Percentiles rank a stretch among this genome's conserved stretches.
Evolutionary conservation across 305 asterid genomes (phyloP).

Genomic region (Fraxinus greggii): DNA sequence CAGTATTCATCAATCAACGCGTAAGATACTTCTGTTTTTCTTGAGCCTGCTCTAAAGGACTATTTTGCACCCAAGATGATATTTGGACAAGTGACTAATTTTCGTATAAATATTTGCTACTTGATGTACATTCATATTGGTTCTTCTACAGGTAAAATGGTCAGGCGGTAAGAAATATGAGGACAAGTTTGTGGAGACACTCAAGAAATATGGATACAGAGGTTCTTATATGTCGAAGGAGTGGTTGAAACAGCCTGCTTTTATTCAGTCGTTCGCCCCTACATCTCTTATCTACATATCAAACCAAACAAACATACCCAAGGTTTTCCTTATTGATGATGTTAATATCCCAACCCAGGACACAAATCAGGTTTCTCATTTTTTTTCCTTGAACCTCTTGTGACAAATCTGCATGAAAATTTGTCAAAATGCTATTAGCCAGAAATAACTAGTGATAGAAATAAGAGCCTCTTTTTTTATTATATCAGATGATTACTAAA

Average conservation of each 20-base stretch:
- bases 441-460: not conserved
- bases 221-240: slow-evolving; percentile 84
- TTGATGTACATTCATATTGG: not conserved
- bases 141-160: slow-evolving; percentile 74
- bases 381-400: not conserved
- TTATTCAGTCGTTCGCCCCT: slow-evolving; percentile 93
- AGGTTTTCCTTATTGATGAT: slow-evolving; percentile 71
- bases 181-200: slow-evolving; percentile 75
- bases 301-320: slow-evolving; percentile 75
- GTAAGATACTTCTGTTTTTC: slow-evolving; percentile 46
- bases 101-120: not conserved
- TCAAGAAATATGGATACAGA: slow-evolving; percentile 68
- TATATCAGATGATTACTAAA: not conserved
- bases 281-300: slow-evolving; percentile 73
- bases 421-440: not conserved
- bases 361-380: slow-evolving; percentile 73
- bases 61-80: not conserved
- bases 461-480: not conserved
- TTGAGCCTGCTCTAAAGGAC: not conserved
- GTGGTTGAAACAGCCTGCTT: slow-evolving; percentile 82
- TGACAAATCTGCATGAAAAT: not conserved
- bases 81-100: not conserved
- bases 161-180: slow-evolving; percentile 74
- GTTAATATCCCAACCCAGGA: slow-evolving; percentile 64
- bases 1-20: slow-evolving; percentile 72